phyloP scores from a whole-genome alignment of 805 yeast species.

The Cyberlindnera meyerae region DNA sequence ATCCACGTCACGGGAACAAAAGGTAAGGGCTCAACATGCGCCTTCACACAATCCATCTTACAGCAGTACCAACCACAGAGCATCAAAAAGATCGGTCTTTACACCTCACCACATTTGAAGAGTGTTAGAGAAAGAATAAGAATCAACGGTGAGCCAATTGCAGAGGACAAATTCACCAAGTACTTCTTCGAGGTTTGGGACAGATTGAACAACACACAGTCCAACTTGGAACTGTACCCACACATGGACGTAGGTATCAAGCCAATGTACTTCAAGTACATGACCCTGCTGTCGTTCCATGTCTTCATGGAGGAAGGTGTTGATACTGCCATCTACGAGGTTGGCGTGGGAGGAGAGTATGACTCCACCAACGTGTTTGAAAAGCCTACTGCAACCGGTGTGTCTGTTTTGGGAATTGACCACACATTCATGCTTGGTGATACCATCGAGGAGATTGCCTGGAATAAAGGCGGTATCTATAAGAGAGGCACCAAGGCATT shows the following conservation, averaged over 20 bases:
- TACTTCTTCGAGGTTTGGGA: slow-evolving; percentile 97
- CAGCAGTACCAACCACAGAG: slow-evolving; percentile 47
- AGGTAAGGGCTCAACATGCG: slow-evolving; percentile 98
- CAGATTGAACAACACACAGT: slow-evolving; percentile 51
- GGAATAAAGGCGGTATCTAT: slow-evolving; percentile 95
- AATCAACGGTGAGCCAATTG: slow-evolving; percentile 80
- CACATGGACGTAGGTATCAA: slow-evolving; percentile 67
- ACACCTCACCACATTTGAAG: slow-evolving; percentile 93
- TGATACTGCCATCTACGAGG: slow-evolving; percentile 93
- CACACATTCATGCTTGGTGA: slow-evolving; percentile 77
- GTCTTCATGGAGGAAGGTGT: slow-evolving; percentile 83
- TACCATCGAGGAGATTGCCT: slow-evolving; percentile 84
- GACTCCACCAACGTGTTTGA: slow-evolving; percentile 92
- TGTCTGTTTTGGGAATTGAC: slow-evolving; percentile 84
- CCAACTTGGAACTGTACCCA: slow-evolving; percentile 59
- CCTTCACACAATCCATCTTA: slow-evolving; percentile 81
- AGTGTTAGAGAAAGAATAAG: slow-evolving; percentile 88
- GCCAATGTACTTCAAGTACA: slow-evolving; percentile 90
- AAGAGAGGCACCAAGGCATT: slow-evolving; percentile 64
- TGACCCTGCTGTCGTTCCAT: slow-evolving; percentile 88
- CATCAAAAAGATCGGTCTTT: slow-evolving; percentile 75
- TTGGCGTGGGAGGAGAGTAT: slow-evolving; percentile 96
- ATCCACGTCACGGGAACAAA: slow-evolving; percentile 96
- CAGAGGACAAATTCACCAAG: slow-evolving; percentile 73
- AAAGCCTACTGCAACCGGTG: slow-evolving; percentile 79